phyloP scores from a whole-genome alignment of 257 asterid species.

The Gardenia jasminoides region DNA sequence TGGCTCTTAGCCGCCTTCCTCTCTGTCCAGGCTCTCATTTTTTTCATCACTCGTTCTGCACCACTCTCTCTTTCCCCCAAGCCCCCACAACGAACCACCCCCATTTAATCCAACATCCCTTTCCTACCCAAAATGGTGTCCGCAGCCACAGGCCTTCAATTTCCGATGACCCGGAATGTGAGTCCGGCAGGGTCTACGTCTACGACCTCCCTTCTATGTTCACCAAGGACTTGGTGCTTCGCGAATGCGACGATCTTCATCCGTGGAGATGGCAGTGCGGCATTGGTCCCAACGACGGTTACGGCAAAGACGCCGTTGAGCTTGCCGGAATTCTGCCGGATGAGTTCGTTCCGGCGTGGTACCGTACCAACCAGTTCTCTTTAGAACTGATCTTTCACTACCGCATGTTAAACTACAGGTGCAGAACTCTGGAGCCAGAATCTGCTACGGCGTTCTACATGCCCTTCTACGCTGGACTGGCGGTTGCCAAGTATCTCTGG shows the following conservation, averaged over 20 bases:
- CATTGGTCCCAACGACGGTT: conserved; percentile 66
- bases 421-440: conserved; percentile 66
- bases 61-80: conserved; percentile 32
- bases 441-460: conserved; percentile 86
- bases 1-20: conserved; percentile 53
- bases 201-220: conserved; percentile 67
- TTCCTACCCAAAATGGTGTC: background rate
- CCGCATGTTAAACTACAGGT: conserved; percentile 60
- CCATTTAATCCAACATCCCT: conserved; percentile 7
- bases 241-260: conserved; percentile 64
- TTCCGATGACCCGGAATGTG: conserved; percentile 46
- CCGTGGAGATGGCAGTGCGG: conserved; percentile 96
- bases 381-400: conserved; percentile 64
- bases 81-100: background rate
- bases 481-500: conserved; percentile 83
- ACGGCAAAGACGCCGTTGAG: conserved; percentile 54
- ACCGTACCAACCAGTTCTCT: conserved; percentile 79
- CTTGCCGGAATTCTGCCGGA: conserved; percentile 46
- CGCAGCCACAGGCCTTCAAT: background rate
- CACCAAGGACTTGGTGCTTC: conserved; percentile 47
- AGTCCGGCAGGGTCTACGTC: conserved; percentile 67
- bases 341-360: conserved; percentile 64
- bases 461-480: conserved; percentile 92
- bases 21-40: conserved; percentile 52
- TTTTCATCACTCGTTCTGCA: conserved; percentile 40